Evolutionary conservation across 805 yeast genomes (phyloP).

Genomic region (Tetrapisispora pingtungensis): DNA sequence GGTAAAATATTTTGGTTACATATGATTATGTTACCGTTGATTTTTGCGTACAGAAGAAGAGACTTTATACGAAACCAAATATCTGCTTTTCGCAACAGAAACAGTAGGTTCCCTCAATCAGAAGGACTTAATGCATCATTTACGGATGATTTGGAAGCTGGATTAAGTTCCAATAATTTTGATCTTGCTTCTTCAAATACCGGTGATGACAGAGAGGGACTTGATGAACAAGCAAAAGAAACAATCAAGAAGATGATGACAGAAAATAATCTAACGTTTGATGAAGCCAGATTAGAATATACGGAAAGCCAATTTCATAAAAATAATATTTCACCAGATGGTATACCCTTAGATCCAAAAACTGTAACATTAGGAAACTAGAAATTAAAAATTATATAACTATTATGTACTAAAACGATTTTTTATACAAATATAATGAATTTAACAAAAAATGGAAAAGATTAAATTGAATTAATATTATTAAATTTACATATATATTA

Average conservation of each 20-base stretch:
- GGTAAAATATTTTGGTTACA: background rate
- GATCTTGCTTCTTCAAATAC: slow-evolving; percentile 39
- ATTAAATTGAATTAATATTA: no score
- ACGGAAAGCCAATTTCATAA: slow-evolving; percentile 36
- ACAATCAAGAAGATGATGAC: slow-evolving; percentile 48
- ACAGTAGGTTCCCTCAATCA: slow-evolving; percentile 17
- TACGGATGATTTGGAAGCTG: slow-evolving; percentile 43
- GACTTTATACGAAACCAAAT: background rate
- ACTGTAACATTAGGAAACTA: slow-evolving; percentile 37
- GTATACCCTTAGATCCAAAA: slow-evolving; percentile 58
- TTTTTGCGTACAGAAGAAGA: slow-evolving; percentile 1
- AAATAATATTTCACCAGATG: slow-evolving; percentile 53
- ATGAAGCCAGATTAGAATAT: slow-evolving; percentile 54
- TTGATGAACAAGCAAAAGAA: slow-evolving; percentile 44
- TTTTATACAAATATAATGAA: no score
- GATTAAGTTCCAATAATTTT: slow-evolving; percentile 50
- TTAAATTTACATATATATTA: no score
- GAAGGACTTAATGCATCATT: slow-evolving; percentile 27
- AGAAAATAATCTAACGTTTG: slow-evolving; percentile 42
- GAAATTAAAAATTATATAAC: background rate
- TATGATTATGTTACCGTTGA: background rate
- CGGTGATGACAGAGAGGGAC: slow-evolving; percentile 51
- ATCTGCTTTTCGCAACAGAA: background rate
- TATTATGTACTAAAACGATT: no score
- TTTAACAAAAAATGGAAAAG: no score